phyloP scores from a whole-genome alignment of 2,329 filamentous ascomycete species.

The Paecilomyces variotii region DNA sequence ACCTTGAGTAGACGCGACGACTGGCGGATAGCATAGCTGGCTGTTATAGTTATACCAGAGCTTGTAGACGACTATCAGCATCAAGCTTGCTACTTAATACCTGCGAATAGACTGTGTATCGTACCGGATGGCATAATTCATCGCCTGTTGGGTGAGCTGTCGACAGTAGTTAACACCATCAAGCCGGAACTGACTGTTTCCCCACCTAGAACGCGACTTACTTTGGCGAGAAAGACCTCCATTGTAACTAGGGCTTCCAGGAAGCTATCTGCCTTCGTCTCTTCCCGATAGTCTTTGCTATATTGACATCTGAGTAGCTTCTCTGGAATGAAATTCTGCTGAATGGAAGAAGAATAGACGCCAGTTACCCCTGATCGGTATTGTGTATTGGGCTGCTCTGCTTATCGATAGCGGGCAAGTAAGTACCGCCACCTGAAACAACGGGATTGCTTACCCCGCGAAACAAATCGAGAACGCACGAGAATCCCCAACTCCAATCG shows the following conservation, averaged over 20 bases:
- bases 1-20: slow-evolving; percentile 68
- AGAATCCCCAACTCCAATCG: background rate
- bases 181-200: slow-evolving; percentile 4
- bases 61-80: slow-evolving; percentile 18
- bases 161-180: slow-evolving; percentile 3
- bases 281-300: background rate
- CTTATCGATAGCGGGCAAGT: slow-evolving; percentile 17
- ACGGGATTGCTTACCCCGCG: background rate
- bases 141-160: slow-evolving; percentile 65
- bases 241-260: slow-evolving; percentile 43
- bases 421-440: background rate
- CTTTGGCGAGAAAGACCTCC: slow-evolving; percentile 61
- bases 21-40: slow-evolving; percentile 75
- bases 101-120: background rate
- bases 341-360: background rate
- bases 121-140: slow-evolving; percentile 80
- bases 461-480: background rate
- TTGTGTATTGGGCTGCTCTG: background rate
- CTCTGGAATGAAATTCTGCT: background rate
- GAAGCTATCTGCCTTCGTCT: background rate
- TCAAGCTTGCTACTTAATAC: background rate
- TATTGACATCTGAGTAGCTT: background rate
- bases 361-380: background rate
- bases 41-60: slow-evolving; percentile 78
- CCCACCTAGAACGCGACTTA: slow-evolving; percentile 21